These are phyloP conservation scores for Capsella rubella DNA, from an alignment of 441 rosid genomes.

Conservation along the genomic window DNA sequence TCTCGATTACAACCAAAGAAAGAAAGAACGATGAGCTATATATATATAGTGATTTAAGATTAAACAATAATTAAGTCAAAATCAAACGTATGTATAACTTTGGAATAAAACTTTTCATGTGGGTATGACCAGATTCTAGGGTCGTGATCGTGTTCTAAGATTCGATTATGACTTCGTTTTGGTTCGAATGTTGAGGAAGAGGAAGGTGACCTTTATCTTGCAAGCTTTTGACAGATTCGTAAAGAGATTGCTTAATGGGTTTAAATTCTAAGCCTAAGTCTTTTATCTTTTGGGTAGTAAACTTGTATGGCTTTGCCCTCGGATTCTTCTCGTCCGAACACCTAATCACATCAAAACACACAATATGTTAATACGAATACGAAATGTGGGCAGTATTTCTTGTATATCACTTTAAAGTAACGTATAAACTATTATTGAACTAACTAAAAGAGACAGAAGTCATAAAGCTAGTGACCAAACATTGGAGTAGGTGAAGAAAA, in stretches of 20 bases:
- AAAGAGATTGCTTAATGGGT: conserved; percentile 69
- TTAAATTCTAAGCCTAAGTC: conserved; percentile 81
- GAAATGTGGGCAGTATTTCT: conserved; percentile 25
- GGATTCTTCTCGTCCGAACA: conserved; percentile 91
- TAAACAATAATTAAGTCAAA: conserved; percentile 31
- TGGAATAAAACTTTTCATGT: conserved; percentile 14
- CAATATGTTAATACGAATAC: conserved; percentile 21
- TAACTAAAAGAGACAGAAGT: conserved; percentile 39
- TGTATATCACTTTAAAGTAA: conserved; percentile 28
- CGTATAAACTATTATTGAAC: conserved; percentile 7
- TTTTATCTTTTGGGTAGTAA: conserved; percentile 69
- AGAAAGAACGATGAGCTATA: conserved; percentile 26
- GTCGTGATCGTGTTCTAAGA: conserved; percentile 28
- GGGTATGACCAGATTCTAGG: conserved; percentile 27
- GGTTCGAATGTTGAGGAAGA: conserved; percentile 53
- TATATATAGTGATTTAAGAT: conserved; percentile 12
- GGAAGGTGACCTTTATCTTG: conserved; percentile 86
- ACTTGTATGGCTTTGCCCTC: conserved; percentile 73
- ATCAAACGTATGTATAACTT: conserved; percentile 29
- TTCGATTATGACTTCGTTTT: conserved; percentile 31
- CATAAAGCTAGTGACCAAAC: conserved; percentile 42
- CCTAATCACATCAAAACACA: conserved; percentile 44
- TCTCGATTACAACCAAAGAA: not conserved
- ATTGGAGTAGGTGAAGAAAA: conserved; percentile 45
- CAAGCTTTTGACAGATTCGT: conserved; percentile 79